A percentile compares a stretch with the other conserved stretches of the same genome.
Conservation (phyloP, 1,284 basidiomycete species). For the Marasmius oreades region DNA sequence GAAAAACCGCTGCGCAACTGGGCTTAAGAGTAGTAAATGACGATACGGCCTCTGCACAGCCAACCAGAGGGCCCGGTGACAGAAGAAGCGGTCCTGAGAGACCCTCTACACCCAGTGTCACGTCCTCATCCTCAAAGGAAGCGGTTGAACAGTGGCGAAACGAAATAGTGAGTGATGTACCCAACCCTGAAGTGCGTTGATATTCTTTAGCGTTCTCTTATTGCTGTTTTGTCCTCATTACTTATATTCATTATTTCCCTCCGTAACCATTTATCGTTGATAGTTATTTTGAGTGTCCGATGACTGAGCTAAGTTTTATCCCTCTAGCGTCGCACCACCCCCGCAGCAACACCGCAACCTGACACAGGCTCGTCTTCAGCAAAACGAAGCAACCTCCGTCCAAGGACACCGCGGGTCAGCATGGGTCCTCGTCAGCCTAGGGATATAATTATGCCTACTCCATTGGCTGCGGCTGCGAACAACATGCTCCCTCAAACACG, state of each 20-base stretch:
- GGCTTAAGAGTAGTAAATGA: not conserved
- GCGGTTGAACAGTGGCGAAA: conserved; percentile 1
- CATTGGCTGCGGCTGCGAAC: not conserved
- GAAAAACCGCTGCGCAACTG: not conserved
- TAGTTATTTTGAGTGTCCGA: not conserved
- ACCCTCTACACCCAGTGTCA: not conserved
- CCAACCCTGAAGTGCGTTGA: conserved; percentile 8
- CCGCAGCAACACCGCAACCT: not conserved
- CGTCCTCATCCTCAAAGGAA: not conserved
- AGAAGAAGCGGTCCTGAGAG: not conserved
- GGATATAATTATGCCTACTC: conserved; percentile 6
- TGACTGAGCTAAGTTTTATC: not conserved
- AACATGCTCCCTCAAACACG: not conserved
- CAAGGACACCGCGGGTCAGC: conserved; percentile 14
- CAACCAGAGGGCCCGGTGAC: not conserved
- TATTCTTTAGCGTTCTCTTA: not conserved
- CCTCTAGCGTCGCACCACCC: not conserved
- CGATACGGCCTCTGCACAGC: not conserved
- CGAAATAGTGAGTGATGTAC: not conserved
- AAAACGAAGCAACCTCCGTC: conserved; percentile 4
- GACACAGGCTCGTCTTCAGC: not conserved
- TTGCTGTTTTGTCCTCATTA: not conserved
- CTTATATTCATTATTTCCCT: not conserved
- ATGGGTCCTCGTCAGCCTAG: conserved; percentile 10
- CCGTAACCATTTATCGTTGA: not conserved